A percentile compares a stretch with the other conserved stretches of the same genome.
phyloP scores from a whole-genome alignment of 2,329 filamentous ascomycete genomes.

The Penicillium sp. region DNA sequence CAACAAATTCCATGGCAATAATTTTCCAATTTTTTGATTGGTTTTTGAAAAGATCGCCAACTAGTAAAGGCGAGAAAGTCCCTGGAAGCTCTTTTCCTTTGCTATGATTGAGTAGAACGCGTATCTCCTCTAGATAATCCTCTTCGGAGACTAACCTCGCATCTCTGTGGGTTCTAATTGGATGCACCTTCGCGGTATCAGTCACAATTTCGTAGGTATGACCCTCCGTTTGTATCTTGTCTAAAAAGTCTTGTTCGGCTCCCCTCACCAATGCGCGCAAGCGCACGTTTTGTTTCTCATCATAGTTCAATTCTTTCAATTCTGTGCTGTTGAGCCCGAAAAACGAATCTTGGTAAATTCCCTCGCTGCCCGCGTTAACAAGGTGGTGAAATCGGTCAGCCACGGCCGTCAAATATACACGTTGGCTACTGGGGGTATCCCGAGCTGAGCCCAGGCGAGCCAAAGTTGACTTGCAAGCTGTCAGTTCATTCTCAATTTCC shows the following conservation, averaged over 20 bases:
- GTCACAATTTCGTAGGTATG: conserved; percentile 3
- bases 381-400: conserved; percentile 2
- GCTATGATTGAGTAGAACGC: conserved; percentile 4
- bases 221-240: conserved; percentile 7
- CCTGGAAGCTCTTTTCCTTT: conserved; percentile 14
- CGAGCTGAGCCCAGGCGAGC: conserved; percentile 9
- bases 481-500: conserved; percentile 15
- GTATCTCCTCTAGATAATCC: neutral
- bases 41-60: conserved; percentile 9
- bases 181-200: neutral
- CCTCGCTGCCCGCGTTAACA: conserved; percentile 4
- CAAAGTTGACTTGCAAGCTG: conserved; percentile 14
- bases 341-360: conserved; percentile 7
- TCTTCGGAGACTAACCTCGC: neutral
- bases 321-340: conserved; percentile 3
- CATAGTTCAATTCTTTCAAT: neutral
- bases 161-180: neutral
- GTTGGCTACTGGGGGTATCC: conserved; percentile 7
- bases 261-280: conserved; percentile 8
- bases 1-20: conserved; percentile 7
- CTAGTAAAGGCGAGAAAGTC: conserved; percentile 11
- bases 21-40: conserved; percentile 11
- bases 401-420: conserved; percentile 6
- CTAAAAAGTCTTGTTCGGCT: conserved; percentile 4
- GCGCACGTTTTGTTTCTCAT: neutral